Conservation (phyloP, 768 basidiomycete genomes). For the Phanerodontia chrysosporium region DNA sequence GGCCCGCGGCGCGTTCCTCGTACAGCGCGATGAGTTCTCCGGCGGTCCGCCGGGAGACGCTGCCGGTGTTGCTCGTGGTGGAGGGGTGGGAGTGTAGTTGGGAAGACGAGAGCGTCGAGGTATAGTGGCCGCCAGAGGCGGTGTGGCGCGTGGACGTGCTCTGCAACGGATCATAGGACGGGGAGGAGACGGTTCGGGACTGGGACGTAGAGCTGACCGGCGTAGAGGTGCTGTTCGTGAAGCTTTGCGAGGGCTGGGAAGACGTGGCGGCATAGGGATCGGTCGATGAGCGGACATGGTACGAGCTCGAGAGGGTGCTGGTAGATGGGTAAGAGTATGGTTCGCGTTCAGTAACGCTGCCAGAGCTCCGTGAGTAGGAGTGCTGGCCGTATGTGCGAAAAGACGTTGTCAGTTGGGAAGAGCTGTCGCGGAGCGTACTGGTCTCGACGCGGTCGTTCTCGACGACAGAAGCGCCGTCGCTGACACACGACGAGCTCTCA, state of each 20-base stretch:
- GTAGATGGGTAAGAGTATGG: neutral
- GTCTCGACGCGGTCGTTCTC: conserved; percentile 26
- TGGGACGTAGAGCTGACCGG: neutral
- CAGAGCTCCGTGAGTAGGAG: neutral
- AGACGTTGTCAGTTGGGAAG: neutral
- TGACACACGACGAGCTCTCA: conserved; percentile 40
- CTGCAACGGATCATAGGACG: neutral
- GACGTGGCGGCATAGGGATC: neutral
- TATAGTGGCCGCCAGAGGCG: neutral
- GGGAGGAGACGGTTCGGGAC: neutral
- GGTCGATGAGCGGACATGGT: neutral
- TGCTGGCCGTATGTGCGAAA: neutral
- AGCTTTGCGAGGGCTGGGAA: neutral
- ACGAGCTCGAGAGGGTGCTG: neutral
- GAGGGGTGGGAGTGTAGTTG: neutral
- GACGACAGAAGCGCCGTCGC: conserved; percentile 40
- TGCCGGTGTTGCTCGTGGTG: neutral
- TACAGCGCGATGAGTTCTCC: conserved; percentile 12
- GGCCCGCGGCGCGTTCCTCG: conserved; percentile 4
- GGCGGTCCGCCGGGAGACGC: neutral
- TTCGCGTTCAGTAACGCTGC: neutral
- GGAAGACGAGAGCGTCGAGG: neutral
- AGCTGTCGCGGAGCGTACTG: conserved; percentile 27
- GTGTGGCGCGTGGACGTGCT: neutral
- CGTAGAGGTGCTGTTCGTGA: conserved; percentile 1